A percentile compares a stretch with the other conserved stretches of the same genome.
phyloP scores from a whole-genome alignment of 495 filamentous ascomycete genomes.

The Penicillium dipodomyicola region DNA sequence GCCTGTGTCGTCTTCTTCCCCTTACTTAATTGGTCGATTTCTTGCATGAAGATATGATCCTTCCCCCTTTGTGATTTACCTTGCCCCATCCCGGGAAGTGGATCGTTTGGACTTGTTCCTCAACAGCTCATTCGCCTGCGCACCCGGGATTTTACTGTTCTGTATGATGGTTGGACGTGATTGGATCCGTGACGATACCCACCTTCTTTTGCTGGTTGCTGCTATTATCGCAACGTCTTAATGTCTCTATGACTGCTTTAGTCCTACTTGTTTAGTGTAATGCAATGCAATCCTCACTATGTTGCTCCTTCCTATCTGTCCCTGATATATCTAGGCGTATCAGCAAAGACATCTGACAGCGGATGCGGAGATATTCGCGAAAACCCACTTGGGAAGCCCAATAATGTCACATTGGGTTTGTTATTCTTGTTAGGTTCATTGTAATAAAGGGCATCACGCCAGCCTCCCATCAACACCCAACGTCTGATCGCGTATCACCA shows the following conservation, averaged over 20 bases:
- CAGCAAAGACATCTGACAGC: background rate
- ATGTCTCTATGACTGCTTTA: conserved; percentile 1
- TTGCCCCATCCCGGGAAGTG: conserved; percentile 10
- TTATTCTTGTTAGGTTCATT: too few relatives aligned
- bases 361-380: background rate
- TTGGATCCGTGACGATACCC: conserved; percentile 39
- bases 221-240: conserved; percentile 1
- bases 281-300: background rate
- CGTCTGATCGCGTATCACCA: too few relatives aligned
- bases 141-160: conserved; percentile 7
- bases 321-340: background rate
- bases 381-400: too few relatives aligned
- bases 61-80: conserved; percentile 22
- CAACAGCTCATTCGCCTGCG: background rate
- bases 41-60: conserved; percentile 22
- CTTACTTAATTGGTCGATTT: background rate
- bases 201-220: conserved; percentile 31
- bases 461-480: too few relatives aligned
- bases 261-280: background rate
- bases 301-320: background rate
- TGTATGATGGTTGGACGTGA: conserved; percentile 22
- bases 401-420: too few relatives aligned
- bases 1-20: background rate
- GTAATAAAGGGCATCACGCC: too few relatives aligned
- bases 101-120: background rate